These are phyloP conservation scores for Laetiporus sulphureus DNA, from an alignment of 1,284 basidiomycete genomes.

Conservation along the genomic window DNA sequence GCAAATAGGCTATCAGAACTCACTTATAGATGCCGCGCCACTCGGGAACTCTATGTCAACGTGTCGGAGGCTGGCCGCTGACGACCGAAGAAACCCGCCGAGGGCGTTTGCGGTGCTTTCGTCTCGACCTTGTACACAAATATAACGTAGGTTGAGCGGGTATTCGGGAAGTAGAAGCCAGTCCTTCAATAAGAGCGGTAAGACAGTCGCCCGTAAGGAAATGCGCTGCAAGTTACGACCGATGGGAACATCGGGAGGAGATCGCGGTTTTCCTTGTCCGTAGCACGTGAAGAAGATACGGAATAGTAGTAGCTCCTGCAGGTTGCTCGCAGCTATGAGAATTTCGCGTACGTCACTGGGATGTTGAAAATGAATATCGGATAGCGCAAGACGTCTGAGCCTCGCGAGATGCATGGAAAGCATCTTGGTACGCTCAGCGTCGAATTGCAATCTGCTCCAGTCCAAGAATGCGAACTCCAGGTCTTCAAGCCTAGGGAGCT, in stretches of 20 bases:
- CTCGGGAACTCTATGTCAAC: constrained; percentile 11
- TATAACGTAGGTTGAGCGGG: constrained; percentile 8
- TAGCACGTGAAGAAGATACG: constrained; percentile 15
- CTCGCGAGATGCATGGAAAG: constrained; percentile 7
- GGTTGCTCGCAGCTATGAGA: constrained; percentile 10
- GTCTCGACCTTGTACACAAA: constrained; percentile 15
- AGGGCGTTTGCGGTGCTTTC: constrained; percentile 11
- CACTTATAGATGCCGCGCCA: constrained; percentile 8
- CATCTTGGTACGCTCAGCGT: neutral
- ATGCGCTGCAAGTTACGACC: constrained; percentile 9
- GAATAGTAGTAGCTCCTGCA: constrained; percentile 11
- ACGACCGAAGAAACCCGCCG: constrained; percentile 12
- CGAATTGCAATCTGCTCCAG: constrained; percentile 12
- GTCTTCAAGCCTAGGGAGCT: constrained; percentile 9
- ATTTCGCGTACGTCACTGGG: constrained; percentile 12
- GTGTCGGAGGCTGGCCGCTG: constrained; percentile 11
- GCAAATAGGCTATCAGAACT: too few relatives aligned
- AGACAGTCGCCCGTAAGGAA: constrained; percentile 14
- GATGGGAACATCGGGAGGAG: neutral
- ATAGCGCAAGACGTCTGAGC: constrained; percentile 12
- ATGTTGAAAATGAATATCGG: constrained; percentile 17
- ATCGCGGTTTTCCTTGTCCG: too few relatives aligned
- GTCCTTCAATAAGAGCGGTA: constrained; percentile 10
- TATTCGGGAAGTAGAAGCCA: constrained; percentile 12
- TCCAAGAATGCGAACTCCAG: constrained; percentile 14